Conservation (phyloP, 257 asterid genomes). For the Mentha longifolia region DNA sequence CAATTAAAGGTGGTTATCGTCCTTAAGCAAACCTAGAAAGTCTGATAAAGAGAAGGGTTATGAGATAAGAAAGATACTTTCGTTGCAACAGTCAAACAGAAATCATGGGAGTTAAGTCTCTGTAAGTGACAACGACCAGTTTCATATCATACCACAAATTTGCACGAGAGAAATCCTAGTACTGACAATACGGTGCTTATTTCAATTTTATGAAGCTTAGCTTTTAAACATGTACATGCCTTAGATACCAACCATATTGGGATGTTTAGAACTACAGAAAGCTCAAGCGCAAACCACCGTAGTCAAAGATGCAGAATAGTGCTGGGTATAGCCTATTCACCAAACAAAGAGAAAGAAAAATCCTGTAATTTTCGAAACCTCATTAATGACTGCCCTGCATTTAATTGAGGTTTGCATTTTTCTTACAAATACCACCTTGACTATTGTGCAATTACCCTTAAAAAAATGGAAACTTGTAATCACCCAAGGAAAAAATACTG, state of each 20-base stretch:
- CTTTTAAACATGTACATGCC: background rate
- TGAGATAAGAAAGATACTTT: slow-evolving; percentile 20
- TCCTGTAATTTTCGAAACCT: background rate
- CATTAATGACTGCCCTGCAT: background rate
- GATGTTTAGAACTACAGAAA: background rate
- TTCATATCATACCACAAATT: slow-evolving; percentile 24
- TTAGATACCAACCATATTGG: slow-evolving; percentile 12
- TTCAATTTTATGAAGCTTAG: slow-evolving; percentile 24
- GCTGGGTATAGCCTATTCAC: background rate
- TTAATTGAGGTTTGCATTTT: background rate
- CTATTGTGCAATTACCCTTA: background rate
- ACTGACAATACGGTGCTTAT: slow-evolving; percentile 6
- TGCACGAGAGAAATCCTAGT: slow-evolving; percentile 19
- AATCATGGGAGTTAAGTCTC: background rate
- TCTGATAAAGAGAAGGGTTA: background rate
- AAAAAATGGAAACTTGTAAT: background rate
- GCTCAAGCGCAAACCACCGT: slow-evolving; percentile 14
- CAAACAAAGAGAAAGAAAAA: slow-evolving; percentile 4
- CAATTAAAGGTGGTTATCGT: slow-evolving; percentile 11
- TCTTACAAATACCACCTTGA: background rate
- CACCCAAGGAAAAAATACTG: background rate
- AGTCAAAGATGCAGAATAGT: background rate
- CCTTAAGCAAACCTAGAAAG: background rate
- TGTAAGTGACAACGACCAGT: slow-evolving; percentile 3
- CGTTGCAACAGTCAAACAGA: slow-evolving; percentile 14